Evolutionary conservation across 768 basidiomycete genomes (phyloP), one percentile per base, ranked within the genome.

Genomic region (Mycena indigotica): DNA sequence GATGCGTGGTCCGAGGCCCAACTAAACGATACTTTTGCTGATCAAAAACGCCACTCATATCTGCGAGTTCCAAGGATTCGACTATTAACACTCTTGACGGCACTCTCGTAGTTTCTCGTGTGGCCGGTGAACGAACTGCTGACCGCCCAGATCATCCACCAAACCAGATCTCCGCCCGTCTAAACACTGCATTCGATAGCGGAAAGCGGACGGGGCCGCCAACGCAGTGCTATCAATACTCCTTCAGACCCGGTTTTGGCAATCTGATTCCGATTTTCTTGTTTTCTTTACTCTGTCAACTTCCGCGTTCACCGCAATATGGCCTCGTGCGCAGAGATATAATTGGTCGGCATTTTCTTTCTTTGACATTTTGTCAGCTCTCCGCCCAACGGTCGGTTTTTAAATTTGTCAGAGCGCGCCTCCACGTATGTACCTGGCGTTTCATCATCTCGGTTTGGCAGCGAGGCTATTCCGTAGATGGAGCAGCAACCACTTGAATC

Each of bases 381-480:
- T n/a, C 52, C 58, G 62, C 58, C 55, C 52, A 57, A 55, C 25
- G 58, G 58, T 56, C 54, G 38, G 53, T 50, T 26, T 56, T 45
- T 58, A 39, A 49, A 65, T 65, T 60, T 60, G 61, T 62, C 61
- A 63, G 54, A 52, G 61, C 38, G 52, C 54, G 32, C 49, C 57
- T 58, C 57, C 61, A 62, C 50, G 62, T 61, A 61, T 55, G 64
- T 66, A 61, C 63, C 66, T 65, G 60, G 55, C 64, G 69, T 71
- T 71, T 69, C 68, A 66, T 69, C 68, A 66, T 67, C 63, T 56
- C 60, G 60, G 58, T 66, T 66, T 55, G 70, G 67, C 70, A 66
- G 64, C 64, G 66, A 70, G 72, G 72, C 72, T 73, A 71, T 71
- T 66, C 69, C 23, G 41, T 21, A 44, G 41, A 44, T 44, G 41